Evolutionary conservation across 495 filamentous ascomycete genomes (phyloP).

Genomic region (Penicillium ochrochloron): DNA sequence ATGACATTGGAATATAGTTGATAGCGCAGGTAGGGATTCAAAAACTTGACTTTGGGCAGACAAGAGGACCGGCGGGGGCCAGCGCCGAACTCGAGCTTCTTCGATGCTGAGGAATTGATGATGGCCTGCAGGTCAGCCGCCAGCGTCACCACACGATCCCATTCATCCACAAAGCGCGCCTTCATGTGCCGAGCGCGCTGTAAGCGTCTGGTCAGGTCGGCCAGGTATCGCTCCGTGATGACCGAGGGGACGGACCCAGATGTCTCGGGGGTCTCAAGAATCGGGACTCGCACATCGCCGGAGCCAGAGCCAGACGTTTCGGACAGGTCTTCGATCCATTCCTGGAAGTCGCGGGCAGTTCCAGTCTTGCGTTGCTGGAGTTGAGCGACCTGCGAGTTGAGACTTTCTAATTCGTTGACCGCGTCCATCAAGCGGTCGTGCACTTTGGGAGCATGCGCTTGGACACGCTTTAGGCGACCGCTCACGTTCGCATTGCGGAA

Average conservation of each 20-base stretch:
- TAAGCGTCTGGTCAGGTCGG: conserved; percentile 81
- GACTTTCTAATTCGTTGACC: conserved; percentile 74
- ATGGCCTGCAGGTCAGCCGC: conserved; percentile 79
- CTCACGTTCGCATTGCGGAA: conserved; percentile 77
- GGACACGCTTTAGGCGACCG: conserved; percentile 70
- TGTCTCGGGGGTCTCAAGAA: conserved; percentile 41
- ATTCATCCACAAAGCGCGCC: conserved; percentile 79
- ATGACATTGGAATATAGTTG: conserved; percentile 71
- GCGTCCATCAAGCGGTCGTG: conserved; percentile 91
- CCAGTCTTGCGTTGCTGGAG: conserved; percentile 81
- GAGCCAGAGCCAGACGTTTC: conserved; percentile 71
- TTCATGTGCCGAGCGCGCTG: conserved; percentile 81
- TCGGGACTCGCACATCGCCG: conserved; percentile 62
- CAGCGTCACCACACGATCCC: conserved; percentile 76
- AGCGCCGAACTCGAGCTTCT: conserved; percentile 74
- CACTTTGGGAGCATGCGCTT: conserved; percentile 75
- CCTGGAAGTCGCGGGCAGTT: conserved; percentile 78
- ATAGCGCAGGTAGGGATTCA: conserved; percentile 89
- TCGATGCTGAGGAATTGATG: conserved; percentile 79
- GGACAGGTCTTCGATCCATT: conserved; percentile 92
- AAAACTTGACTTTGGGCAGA: conserved; percentile 56
- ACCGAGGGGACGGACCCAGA: conserved; percentile 66
- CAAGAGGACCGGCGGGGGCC: conserved; percentile 59
- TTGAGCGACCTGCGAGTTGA: conserved; percentile 78
- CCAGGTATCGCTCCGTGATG: conserved; percentile 91